phyloP scores from a whole-genome alignment of 495 filamentous ascomycete genomes.

The Trypethelium eluteriae region DNA sequence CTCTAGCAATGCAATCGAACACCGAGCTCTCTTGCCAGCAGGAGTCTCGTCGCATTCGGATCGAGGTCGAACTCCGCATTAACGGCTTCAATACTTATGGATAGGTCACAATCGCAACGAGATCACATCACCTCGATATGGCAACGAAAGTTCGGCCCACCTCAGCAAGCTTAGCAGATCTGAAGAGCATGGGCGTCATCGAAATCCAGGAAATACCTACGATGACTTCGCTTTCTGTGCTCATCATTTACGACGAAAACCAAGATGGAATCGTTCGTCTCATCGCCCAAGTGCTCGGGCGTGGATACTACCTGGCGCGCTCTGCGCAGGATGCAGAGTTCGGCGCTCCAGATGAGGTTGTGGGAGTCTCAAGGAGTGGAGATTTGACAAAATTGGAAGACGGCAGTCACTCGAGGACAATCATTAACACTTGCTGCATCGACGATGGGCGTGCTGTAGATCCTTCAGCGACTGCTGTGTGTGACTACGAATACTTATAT shows the following conservation, averaged over 20 bases:
- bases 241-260: slow-evolving; percentile 31
- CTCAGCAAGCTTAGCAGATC: slow-evolving; percentile 17
- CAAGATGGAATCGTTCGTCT: slow-evolving; percentile 32
- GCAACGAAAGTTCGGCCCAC: slow-evolving; percentile 27
- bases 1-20: slow-evolving; percentile 9
- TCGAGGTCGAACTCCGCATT: slow-evolving; percentile 29
- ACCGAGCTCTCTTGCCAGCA: neutral
- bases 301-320: slow-evolving; percentile 24
- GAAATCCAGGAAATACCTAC: slow-evolving; percentile 31
- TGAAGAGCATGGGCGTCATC: slow-evolving; percentile 27
- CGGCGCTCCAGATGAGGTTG: slow-evolving; percentile 24
- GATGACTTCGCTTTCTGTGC: slow-evolving; percentile 27
- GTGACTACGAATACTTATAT: slow-evolving; percentile 80
- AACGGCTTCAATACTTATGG: slow-evolving; percentile 33
- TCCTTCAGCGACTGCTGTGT: slow-evolving; percentile 51
- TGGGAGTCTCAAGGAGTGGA: slow-evolving; percentile 24
- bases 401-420: slow-evolving; percentile 24
- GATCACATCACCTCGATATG: slow-evolving; percentile 15
- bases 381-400: slow-evolving; percentile 19
- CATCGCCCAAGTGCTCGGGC: slow-evolving; percentile 36
- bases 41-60: slow-evolving; percentile 27
- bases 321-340: slow-evolving; percentile 23
- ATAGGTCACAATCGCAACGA: slow-evolving; percentile 17
- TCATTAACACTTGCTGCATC: slow-evolving; percentile 69
- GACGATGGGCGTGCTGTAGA: slow-evolving; percentile 60